These are phyloP conservation scores for Aspergillus sp. DNA, from an alignment of 2,329 filamentous ascomycete genomes.

Conservation along the genomic window DNA sequence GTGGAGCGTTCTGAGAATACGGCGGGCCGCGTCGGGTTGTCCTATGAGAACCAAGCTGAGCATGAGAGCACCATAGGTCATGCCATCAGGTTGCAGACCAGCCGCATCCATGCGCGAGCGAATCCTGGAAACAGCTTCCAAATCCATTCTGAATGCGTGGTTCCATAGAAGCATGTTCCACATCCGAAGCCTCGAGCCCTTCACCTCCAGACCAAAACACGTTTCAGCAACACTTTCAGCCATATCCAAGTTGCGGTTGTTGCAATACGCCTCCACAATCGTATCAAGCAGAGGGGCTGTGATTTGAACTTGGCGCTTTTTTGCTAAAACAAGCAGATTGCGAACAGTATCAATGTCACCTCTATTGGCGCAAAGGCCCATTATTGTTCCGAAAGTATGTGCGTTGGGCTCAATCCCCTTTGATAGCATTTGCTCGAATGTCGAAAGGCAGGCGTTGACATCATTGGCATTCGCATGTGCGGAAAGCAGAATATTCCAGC, in stretches of 20 bases:
- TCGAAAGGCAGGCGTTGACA: slow-evolving; percentile 58
- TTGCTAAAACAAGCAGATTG: slow-evolving; percentile 60
- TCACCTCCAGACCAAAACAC: slow-evolving; percentile 48
- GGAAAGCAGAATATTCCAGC: slow-evolving; percentile 75
- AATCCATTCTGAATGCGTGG: slow-evolving; percentile 60
- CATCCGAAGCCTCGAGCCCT: slow-evolving; percentile 55
- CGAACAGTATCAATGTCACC: slow-evolving; percentile 70
- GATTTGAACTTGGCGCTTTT: slow-evolving; percentile 47
- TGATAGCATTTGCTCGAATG: slow-evolving; percentile 58
- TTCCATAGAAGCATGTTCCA: slow-evolving; percentile 76
- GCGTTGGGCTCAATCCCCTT: slow-evolving; percentile 51
- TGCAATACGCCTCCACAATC: slow-evolving; percentile 64
- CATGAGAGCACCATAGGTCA: slow-evolving; percentile 61
- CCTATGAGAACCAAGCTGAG: slow-evolving; percentile 49
- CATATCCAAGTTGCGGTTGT: slow-evolving; percentile 49
- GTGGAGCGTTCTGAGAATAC: slow-evolving; percentile 43
- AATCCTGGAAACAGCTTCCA: slow-evolving; percentile 49
- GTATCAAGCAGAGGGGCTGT: slow-evolving; percentile 57
- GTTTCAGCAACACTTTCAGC: slow-evolving; percentile 58
- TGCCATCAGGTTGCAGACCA: slow-evolving; percentile 48
- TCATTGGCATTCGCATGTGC: slow-evolving; percentile 64
- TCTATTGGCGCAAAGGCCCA: slow-evolving; percentile 64
- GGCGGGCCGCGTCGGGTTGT: slow-evolving; percentile 52
- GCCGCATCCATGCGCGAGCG: slow-evolving; percentile 52
- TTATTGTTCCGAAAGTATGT: slow-evolving; percentile 66